Percentiles rank a stretch among this genome's conserved stretches.
These are phyloP conservation scores for Solanum paucissectum DNA, from an alignment of 257 asterid genomes.

Conservation along the genomic window DNA sequence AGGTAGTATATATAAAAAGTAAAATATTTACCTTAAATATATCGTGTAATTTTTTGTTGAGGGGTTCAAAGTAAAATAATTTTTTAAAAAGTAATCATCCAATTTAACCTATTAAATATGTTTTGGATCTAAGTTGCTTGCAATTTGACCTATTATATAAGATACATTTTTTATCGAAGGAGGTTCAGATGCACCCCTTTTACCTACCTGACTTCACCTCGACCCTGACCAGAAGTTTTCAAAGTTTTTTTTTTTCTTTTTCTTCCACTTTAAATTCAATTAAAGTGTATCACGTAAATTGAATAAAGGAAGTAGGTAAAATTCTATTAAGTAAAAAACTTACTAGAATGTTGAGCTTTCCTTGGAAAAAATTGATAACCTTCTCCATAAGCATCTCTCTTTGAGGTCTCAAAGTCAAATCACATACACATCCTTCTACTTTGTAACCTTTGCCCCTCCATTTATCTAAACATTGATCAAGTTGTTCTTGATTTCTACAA, in stretches of 20 bases:
- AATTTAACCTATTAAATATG: background rate
- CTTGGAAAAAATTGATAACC: conserved; percentile 9
- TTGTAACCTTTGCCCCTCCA: conserved; percentile 18
- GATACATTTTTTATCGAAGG: background rate
- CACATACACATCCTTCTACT: conserved; percentile 19
- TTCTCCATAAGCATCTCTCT: conserved; percentile 13
- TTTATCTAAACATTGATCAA: conserved; percentile 7
- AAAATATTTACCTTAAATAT: background rate
- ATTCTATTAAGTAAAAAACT: background rate
- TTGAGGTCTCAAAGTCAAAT: conserved; percentile 9
- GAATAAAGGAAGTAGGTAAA: no score
- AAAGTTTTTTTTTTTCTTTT: no score
- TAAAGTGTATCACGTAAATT: no score
- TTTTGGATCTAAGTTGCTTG: no score
- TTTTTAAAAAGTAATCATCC: background rate
- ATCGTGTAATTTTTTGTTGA: no score
- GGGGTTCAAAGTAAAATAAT: no score
- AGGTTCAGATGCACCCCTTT: no score
- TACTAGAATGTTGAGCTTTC: conserved; percentile 26
- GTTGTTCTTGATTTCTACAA: conserved; percentile 15
- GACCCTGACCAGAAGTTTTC: background rate
- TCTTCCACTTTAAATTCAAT: background rate
- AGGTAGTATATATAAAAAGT: no score
- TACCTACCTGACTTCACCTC: background rate
- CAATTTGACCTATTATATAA: no score